Evolutionary conservation across 352 stramenopile genomes (phyloP), one percentile per base, ranked within the genome.

Genomic region (Globisporangium spiculum): DNA sequence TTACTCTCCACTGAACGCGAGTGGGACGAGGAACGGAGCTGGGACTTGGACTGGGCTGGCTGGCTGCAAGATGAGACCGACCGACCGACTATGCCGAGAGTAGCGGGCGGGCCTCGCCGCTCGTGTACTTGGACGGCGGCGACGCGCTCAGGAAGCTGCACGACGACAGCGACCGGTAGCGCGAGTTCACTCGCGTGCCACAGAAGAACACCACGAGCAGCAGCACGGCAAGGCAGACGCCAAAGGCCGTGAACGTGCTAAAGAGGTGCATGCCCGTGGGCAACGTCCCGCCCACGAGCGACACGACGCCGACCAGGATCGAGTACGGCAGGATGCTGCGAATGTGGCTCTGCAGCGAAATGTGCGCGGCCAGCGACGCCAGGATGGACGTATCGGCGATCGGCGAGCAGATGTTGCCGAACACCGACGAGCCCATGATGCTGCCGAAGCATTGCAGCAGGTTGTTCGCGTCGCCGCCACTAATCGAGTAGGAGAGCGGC

Each of bases 361-460:
- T 85, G 55, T 91, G 73, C 9, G 84, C 84, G 26, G 90, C 92
- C 2, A 97, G 71, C 52, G 90, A 88, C 24, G 88, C 81, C 38
- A 98, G 72, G 67, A 98, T 97, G 54, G 92, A 97, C 32, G 91
- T 98, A 78, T 98, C 92, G n/a, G 90, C 89, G 62, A 98, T 97
- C n/a, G 92, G 91, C 58, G 90, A 97, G 73, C 86, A 94, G 60
- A 85, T 89, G 72, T 97, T 96, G 60, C 91, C 91, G 61, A 96
- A 96, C 27, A 94, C 83, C 50, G 88, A 95, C 60, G 81, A 89
- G 50, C 87, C 88, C 34, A 97, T 72, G 75, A 97, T 94, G 62
- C 83, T 90, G 55, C 85, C 90, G 65, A 98, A 94, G 74, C 86
- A 96, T 69, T 93, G 84, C 41, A 91, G 79, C 55, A 98, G 69